Base-by-base conservation (phyloP, 2,329 filamentous ascomycete species). In the Ploettnerulaceae sp. region DNA sequence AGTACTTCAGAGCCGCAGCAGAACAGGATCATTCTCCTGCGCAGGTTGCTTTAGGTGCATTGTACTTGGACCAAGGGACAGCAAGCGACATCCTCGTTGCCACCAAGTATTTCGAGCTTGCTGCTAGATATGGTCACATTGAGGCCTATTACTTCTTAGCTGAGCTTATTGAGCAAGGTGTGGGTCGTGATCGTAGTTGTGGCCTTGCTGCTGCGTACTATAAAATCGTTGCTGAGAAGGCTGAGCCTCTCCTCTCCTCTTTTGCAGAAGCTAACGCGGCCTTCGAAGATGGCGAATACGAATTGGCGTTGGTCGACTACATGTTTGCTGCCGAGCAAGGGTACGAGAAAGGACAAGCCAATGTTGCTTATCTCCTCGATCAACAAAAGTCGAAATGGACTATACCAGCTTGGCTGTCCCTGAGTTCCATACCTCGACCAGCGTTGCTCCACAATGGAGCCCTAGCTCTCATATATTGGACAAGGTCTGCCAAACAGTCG, bases 401-500 rank as follows among this genome's bases (percentile, higher is more conserved):
- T 5, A 64, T 81, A 0, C 59, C 62, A 31, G 53, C 60, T 21
- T 60, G 60, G 57, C 46, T 62, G 8, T 50, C 54, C 15, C 28
- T 69, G 69, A 59, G 57, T 57, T 51, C 64, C 61, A 49, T 43
- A 1, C 46, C 59, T 48, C 63, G 66, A 17, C 64, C 67, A 7
- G 59, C 71, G 7, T 60, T 79, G 21, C 67, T 82, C 17, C 70
- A 71, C 39, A 79, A 84, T 61, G 71, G 79, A 0, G 71, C 74
- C 2, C 67, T 66, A 25, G 64, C 63, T 37, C 74, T 98, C 39
- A 83, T 95, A 26, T 93, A 95, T 69, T 98, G 90, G 88, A 96
- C 91, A 0, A 82, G 93, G 26, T 96, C 91, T 7, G 89, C 93
- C 2, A 86, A 89, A 56, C 94, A 98, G 64, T 79, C 83, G 36